Evolutionary conservation across 1,139 yeast species (phyloP).

Genomic region (Candida freyschussii): DNA sequence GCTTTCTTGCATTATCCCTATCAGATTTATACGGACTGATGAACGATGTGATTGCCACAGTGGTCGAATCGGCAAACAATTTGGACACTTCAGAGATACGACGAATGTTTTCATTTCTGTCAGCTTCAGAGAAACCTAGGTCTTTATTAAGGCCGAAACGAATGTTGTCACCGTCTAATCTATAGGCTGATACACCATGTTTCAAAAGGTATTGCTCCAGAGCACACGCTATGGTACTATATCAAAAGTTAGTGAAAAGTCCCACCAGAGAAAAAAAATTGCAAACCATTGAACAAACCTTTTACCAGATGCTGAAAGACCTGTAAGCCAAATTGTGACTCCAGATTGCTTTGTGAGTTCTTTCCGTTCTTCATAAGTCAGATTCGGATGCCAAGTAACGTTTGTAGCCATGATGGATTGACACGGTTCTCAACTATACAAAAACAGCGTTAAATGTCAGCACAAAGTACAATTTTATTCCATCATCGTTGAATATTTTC

Average conservation of each 20-base stretch:
- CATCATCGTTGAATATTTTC: background rate
- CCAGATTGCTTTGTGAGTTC: conserved; percentile 75
- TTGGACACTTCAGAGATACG: conserved; percentile 93
- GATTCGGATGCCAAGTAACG: conserved; percentile 92
- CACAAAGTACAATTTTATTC: background rate
- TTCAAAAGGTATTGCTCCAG: conserved; percentile 76
- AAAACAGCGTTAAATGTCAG: no score
- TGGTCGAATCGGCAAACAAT: conserved; percentile 84
- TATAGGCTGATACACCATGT: conserved; percentile 65
- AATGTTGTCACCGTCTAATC: conserved; percentile 92
- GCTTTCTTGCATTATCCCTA: conserved; percentile 77
- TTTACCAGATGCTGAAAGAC: conserved; percentile 92
- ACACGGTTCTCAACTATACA: no score
- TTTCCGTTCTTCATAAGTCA: conserved; percentile 77
- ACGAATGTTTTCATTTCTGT: conserved; percentile 90
- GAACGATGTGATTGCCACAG: conserved; percentile 82
- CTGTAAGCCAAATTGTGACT: conserved; percentile 91
- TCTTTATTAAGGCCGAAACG: conserved; percentile 94
- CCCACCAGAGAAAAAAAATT: no score
- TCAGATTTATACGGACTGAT: conserved; percentile 87
- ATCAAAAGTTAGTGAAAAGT: conserved; percentile 3
- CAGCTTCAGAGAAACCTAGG: conserved; percentile 85
- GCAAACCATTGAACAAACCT: conserved; percentile 29
- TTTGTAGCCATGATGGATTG: conserved; percentile 98
- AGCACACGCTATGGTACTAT: conserved; percentile 86